phyloP scores from a whole-genome alignment of 2,329 filamentous ascomycete genomes.

The Mycosphaerelloides madeirae region DNA sequence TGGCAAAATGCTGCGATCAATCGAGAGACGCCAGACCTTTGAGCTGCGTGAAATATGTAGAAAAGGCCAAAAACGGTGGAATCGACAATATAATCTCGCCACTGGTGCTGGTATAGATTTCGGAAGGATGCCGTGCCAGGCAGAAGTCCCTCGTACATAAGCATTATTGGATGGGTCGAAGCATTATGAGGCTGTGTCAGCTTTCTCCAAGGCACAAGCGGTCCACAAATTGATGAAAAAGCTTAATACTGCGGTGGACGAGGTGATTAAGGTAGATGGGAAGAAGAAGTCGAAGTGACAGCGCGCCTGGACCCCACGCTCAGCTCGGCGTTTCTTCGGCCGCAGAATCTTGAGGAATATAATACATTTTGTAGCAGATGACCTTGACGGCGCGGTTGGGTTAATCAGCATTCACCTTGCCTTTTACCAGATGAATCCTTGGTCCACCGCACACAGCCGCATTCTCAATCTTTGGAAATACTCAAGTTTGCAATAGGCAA shows the following conservation, averaged over 20 bases:
- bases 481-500: slow-evolving; percentile 7
- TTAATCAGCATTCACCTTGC: slow-evolving; percentile 33
- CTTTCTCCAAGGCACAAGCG: too few relatives aligned
- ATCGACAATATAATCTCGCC: too few relatives aligned
- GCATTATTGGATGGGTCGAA: too few relatives aligned
- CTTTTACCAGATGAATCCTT: slow-evolving; percentile 34
- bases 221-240: too few relatives aligned
- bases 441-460: slow-evolving; percentile 27
- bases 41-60: background rate
- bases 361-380: background rate
- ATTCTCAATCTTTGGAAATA: slow-evolving; percentile 27
- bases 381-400: slow-evolving; percentile 25
- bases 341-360: slow-evolving; percentile 8
- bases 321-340: background rate
- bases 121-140: too few relatives aligned
- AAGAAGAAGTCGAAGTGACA: too few relatives aligned
- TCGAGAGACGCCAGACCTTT: background rate
- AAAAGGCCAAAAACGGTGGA: too few relatives aligned
- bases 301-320: background rate
- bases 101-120: too few relatives aligned
- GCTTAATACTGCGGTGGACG: too few relatives aligned
- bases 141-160: too few relatives aligned
- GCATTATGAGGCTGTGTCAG: too few relatives aligned
- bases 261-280: too few relatives aligned
- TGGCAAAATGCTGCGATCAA: background rate